Evolutionary conservation across 805 yeast genomes (phyloP).

Genomic region (Danielia reshetovae): DNA sequence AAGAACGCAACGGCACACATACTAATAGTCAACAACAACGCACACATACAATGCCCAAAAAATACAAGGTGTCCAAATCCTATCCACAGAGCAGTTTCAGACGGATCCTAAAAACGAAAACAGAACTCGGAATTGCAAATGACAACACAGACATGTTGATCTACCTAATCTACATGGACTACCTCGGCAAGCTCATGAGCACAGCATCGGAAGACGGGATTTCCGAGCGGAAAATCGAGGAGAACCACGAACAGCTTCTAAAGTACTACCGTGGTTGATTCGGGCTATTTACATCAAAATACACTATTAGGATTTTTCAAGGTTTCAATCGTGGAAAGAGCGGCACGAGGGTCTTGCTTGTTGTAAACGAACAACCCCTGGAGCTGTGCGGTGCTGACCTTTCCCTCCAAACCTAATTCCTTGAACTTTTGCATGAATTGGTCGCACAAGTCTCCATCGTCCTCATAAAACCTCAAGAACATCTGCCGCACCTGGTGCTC

Average conservation of each 20-base stretch:
- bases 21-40: background rate
- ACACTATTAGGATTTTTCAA: slow-evolving; percentile 28
- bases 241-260: slow-evolving; percentile 28
- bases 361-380: slow-evolving; percentile 94
- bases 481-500: slow-evolving; percentile 72
- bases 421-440: slow-evolving; percentile 44
- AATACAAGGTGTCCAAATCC: slow-evolving; percentile 1
- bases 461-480: slow-evolving; percentile 84
- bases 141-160: slow-evolving; percentile 43
- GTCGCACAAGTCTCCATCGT: slow-evolving; percentile 51
- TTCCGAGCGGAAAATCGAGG: slow-evolving; percentile 37
- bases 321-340: slow-evolving; percentile 60
- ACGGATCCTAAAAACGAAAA: slow-evolving; percentile 6
- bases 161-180: slow-evolving; percentile 46
- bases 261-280: slow-evolving; percentile 34
- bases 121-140: slow-evolving; percentile 15
- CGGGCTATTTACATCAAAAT: slow-evolving; percentile 2
- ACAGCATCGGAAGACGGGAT: slow-evolving; percentile 32
- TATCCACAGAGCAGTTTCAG: slow-evolving; percentile 13
- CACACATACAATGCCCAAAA: background rate
- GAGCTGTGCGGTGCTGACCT: slow-evolving; percentile 85
- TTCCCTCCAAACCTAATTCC: slow-evolving; percentile 38
- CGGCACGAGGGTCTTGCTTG: slow-evolving; percentile 75
- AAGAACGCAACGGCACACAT: too few relatives aligned
- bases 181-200: slow-evolving; percentile 37